These are phyloP conservation scores for Talaromyces funiculosus DNA, from an alignment of 2,329 filamentous ascomycete genomes.

Conservation along the genomic window DNA sequence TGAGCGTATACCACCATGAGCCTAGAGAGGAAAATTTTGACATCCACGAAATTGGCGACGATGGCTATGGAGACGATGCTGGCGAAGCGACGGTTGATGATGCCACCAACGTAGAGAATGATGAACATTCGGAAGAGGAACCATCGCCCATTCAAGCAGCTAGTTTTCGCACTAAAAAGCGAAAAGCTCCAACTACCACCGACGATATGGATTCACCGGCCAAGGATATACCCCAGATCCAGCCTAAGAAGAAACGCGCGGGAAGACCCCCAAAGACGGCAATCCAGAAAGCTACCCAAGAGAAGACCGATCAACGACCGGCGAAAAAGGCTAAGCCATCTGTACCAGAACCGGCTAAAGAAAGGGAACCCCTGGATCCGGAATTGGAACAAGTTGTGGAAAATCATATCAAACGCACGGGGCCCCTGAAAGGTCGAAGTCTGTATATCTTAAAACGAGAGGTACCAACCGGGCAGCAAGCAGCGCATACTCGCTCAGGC, in stretches of 20 bases:
- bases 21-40: neutral
- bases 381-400: slow-evolving; percentile 40
- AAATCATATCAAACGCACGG: slow-evolving; percentile 38
- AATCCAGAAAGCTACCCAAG: slow-evolving; percentile 13
- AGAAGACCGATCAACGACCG: slow-evolving; percentile 23
- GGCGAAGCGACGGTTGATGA: slow-evolving; percentile 16
- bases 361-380: slow-evolving; percentile 22
- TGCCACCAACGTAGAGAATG: slow-evolving; percentile 14
- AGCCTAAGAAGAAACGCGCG: slow-evolving; percentile 25
- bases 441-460: slow-evolving; percentile 49
- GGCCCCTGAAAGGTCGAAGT: slow-evolving; percentile 44
- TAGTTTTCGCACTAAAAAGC: slow-evolving; percentile 4
- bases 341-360: slow-evolving; percentile 11
- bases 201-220: slow-evolving; percentile 14
- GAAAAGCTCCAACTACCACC: neutral
- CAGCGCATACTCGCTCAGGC: slow-evolving; percentile 67
- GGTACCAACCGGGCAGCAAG: slow-evolving; percentile 48
- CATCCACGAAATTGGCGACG: slow-evolving; percentile 7
- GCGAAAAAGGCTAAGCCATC: slow-evolving; percentile 30
- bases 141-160: slow-evolving; percentile 8
- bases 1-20: slow-evolving; percentile 11
- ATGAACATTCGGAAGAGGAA: slow-evolving; percentile 18
- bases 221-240: slow-evolving; percentile 13
- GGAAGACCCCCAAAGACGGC: slow-evolving; percentile 30
- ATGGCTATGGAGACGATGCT: slow-evolving; percentile 20